These are phyloP conservation scores for Gossypium australe DNA, from an alignment of 345 rosid genomes.

Conservation along the genomic window DNA sequence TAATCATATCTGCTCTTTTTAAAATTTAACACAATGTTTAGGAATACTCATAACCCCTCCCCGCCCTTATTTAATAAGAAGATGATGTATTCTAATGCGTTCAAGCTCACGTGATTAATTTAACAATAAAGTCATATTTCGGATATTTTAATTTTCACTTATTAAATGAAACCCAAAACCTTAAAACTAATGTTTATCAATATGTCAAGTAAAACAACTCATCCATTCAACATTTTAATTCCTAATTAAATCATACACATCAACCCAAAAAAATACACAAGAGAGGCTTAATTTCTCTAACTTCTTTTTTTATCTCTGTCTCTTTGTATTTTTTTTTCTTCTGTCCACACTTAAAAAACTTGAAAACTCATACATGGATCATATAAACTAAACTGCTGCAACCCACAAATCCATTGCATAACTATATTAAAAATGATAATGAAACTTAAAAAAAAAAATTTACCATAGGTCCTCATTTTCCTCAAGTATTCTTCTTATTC, in stretches of 20 bases:
- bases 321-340: neutral
- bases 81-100: too few relatives aligned
- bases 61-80: too few relatives aligned
- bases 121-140: too few relatives aligned
- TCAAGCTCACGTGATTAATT: too few relatives aligned
- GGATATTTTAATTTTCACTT: too few relatives aligned
- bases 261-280: neutral
- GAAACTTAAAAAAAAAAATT: neutral
- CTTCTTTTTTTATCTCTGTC: neutral
- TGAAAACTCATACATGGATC: neutral
- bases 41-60: too few relatives aligned
- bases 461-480: conserved; percentile 7
- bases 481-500: conserved; percentile 70
- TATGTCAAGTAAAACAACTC: conserved; percentile 9
- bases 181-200: neutral
- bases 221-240: conserved; percentile 9
- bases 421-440: neutral
- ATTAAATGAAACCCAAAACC: too few relatives aligned
- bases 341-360: conserved; percentile 5
- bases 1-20: too few relatives aligned
- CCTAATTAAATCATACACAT: conserved; percentile 11
- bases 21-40: too few relatives aligned
- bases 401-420: conserved; percentile 11
- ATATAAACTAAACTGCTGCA: neutral
- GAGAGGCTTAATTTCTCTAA: neutral